phyloP scores from a whole-genome alignment of 2,329 filamentous ascomycete genomes.

The Drechslerella stenobrocha region DNA sequence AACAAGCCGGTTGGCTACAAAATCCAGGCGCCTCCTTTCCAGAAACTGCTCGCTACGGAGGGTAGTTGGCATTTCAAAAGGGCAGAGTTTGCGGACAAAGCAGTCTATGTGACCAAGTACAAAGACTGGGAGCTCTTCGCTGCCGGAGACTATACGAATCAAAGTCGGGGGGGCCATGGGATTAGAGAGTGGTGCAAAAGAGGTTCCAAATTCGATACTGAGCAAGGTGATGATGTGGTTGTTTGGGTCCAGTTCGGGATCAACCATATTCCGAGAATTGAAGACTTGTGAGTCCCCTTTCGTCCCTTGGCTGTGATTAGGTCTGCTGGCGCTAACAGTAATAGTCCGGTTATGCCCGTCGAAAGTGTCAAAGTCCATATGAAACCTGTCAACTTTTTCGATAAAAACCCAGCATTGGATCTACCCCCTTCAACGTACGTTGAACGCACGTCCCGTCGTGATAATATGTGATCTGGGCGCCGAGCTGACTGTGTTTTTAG shows the following conservation, averaged over 20 bases:
- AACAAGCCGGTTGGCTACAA: slow-evolving; percentile 63
- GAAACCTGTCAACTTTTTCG: slow-evolving; percentile 62
- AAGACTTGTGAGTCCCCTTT: slow-evolving; percentile 60
- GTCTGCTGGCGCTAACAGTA: too few relatives aligned
- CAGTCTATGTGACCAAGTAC: slow-evolving; percentile 63
- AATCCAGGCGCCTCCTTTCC: slow-evolving; percentile 62
- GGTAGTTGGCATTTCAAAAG: slow-evolving; percentile 59
- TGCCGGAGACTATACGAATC: slow-evolving; percentile 63
- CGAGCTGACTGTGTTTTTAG: slow-evolving; percentile 17
- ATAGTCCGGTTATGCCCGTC: slow-evolving; percentile 66
- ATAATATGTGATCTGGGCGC: too few relatives aligned
- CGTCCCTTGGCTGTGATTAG: background rate
- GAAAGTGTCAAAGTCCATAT: slow-evolving; percentile 62
- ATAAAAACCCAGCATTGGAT: slow-evolving; percentile 61
- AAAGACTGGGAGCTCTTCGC: slow-evolving; percentile 61
- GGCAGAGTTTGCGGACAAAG: slow-evolving; percentile 62
- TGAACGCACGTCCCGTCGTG: background rate
- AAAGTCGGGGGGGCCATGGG: slow-evolving; percentile 61
- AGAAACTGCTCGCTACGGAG: slow-evolving; percentile 62
- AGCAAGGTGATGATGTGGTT: slow-evolving; percentile 63
- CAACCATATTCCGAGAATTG: slow-evolving; percentile 67
- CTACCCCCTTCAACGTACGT: slow-evolving; percentile 59
- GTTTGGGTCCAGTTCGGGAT: slow-evolving; percentile 63
- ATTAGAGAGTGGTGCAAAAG: slow-evolving; percentile 61
- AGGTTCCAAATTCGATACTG: slow-evolving; percentile 56